Percentiles rank a stretch among this genome's conserved stretches.
Conservation (phyloP, 2,329 filamentous ascomycete genomes). For the Cytospora mali region DNA sequence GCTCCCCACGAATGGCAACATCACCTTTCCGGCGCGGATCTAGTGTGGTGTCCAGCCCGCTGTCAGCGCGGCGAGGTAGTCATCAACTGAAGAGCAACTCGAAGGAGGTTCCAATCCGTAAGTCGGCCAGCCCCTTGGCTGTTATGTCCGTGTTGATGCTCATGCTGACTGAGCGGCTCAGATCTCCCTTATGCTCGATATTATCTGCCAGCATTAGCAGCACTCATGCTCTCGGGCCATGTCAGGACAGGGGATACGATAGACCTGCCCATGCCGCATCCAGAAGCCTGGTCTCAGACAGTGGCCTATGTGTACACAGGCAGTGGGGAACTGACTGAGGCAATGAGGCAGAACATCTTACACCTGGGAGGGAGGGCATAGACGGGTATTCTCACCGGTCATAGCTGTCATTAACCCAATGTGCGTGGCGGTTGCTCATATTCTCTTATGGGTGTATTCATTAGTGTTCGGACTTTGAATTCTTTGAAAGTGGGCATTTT, state of each 20-base stretch:
- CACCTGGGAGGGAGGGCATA: conserved; percentile 56
- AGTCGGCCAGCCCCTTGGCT: conserved; percentile 34
- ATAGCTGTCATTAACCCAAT: neutral
- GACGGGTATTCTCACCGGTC: neutral
- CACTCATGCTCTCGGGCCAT: conserved; percentile 57
- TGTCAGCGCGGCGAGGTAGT: conserved; percentile 31
- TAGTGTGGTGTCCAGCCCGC: conserved; percentile 20
- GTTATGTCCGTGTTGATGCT: neutral
- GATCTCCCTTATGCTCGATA: conserved; percentile 52
- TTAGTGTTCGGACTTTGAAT: neutral
- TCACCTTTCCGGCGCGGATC: conserved; percentile 22
- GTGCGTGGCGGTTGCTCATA: neutral
- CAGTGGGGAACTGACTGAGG: conserved; percentile 47
- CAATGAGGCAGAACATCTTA: conserved; percentile 54
- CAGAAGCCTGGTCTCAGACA: conserved; percentile 58
- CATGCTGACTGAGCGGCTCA: conserved; percentile 32
- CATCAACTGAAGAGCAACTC: conserved; percentile 16
- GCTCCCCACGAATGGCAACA: conserved; percentile 8
- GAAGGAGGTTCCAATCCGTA: conserved; percentile 50
- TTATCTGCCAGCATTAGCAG: conserved; percentile 56
- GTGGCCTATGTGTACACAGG: conserved; percentile 59
- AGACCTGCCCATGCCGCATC: conserved; percentile 60
- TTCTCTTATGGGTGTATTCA: conserved; percentile 4
- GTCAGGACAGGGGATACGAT: conserved; percentile 56
- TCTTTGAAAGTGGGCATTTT: neutral